Base-by-base conservation (phyloP, 2,329 filamentous ascomycete genomes). In the Arthrobotrys pseudoclavata region DNA sequence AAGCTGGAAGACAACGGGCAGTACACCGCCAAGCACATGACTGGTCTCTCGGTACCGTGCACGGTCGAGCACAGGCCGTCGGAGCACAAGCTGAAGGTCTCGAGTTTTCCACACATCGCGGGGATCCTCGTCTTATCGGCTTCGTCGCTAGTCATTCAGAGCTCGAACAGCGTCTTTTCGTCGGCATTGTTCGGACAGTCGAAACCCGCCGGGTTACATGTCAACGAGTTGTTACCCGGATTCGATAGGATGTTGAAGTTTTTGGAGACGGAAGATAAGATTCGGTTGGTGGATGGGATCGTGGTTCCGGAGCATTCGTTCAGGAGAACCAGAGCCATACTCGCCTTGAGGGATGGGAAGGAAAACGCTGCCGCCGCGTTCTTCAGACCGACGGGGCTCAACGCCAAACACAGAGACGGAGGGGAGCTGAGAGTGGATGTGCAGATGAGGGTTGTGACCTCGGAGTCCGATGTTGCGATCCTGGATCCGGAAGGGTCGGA, bases 281-380 rank as follows among this genome's bases (percentile, higher is more conserved):
- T 97, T 62, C 87, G 90, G 63, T 86, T 98, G 26, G 88, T 92
- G 10, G 96, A 99, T 83, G 96, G 96, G n/a, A 94, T 97, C 81
- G 94, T 99, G 15, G 91, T 99, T 69, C 94, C 96, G 0, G 96
- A 99, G 83, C 94, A 97, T 83, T 96, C 93, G 82, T 98, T 99
- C 85, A 90, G 96, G 72, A 91, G 94, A 80, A 96, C 96, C 5
- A 89, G 93, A 72, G 93, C 94, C 3, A 88, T 97, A 66, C 87
- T 97, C 24, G 92, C 92, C 1, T 87, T 98, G 70, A 90, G 92
- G 69, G 92, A 97, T 83, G 93, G 92, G 29, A 92, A 90, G 53
- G 89, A 90, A 52, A 93, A 97, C 84, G 86, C 86, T 20, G 91
- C 91, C 6, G 88, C 91, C 0, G 90, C 92, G 48, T 97, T 98